Base-by-base conservation (phyloP, 352 stramenopile genomes). In the Phytophthora agathidicida region DNA sequence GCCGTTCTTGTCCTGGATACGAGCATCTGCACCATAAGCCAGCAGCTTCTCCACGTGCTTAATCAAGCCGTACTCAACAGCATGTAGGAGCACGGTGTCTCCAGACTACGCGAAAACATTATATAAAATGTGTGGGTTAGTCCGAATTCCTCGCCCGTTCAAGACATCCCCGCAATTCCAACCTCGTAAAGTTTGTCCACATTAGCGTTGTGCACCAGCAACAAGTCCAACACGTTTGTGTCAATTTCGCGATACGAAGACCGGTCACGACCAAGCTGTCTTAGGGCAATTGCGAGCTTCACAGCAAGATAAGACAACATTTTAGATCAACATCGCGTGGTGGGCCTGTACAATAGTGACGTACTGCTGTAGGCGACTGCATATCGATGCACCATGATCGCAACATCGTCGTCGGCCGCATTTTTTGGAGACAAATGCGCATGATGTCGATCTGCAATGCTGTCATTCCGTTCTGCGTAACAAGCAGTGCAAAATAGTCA, bases 11-110 rank as follows among this genome's bases (percentile, higher is more conserved):
- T 83, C 69, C 5, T 16, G 16, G 5, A 50, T 49, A 27, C 35
- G 53, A 11, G 39, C 24, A 23, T 83, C 67, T 2, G 66, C 73
- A 9, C 63, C 67, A 31, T 71, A 35, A 1, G 30, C 46, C 5
- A 78, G 30, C 28, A 83, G 57, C 16, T 73, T 62, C 49, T 74
- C 53, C 19, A 80, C 68, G 50, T 80, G 70, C 42, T 71, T 68
- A 50, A 67, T 68, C 23, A 83, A 60, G n/a, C 60, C 70, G 58
- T 76, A 69, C 26, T 74, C 61, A 5, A 68, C 30, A 5, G 63
- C 63, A 16, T 78, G 39, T 4, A 73, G 49, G 22, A 83, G 58
- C 11, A 62, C 37, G 11, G 58, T 73, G 24, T 82, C 62, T 26
- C 59, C 60, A n/a, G 61, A 44, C 65, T 73, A 20, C 31, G 23